Percentiles rank a stretch among this genome's conserved stretches.
These are phyloP conservation scores for Botryotinia calthae DNA, from an alignment of 2,329 filamentous ascomycete species.

Conservation along the genomic window DNA sequence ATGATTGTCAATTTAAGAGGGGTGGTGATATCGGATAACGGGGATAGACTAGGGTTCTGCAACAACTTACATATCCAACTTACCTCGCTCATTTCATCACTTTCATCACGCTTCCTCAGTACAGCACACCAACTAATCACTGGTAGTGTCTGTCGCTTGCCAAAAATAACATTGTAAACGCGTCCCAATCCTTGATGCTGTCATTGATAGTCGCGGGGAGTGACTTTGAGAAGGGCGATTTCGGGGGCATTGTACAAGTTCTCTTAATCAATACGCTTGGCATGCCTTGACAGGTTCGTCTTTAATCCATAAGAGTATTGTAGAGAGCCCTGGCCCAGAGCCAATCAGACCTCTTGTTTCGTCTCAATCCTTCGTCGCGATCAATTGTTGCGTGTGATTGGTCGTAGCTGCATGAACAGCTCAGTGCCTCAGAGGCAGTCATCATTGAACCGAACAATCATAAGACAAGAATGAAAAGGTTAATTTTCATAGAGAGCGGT, in stretches of 20 bases:
- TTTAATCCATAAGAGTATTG: not conserved
- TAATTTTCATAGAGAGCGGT: not conserved
- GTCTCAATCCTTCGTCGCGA: not conserved
- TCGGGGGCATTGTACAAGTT: not conserved
- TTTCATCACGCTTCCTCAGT: not conserved
- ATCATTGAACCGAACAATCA: not conserved
- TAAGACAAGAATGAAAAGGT: not conserved
- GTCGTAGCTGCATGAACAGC: constrained; percentile 12
- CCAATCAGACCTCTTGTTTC: constrained; percentile 6
- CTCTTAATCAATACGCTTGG: not conserved
- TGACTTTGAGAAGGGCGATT: not conserved
- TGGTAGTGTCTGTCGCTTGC: constrained; percentile 5
- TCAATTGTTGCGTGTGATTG: not conserved
- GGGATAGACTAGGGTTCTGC: not conserved
- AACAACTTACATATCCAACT: not conserved
- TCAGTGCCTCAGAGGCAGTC: not conserved
- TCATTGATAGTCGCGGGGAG: not conserved
- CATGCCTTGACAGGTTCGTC: not conserved
- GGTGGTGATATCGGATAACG: constrained; percentile 1
- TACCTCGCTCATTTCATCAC: not conserved
- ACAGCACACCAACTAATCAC: not conserved
- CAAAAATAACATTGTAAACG: not conserved
- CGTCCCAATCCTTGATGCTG: not conserved
- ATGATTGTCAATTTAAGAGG: not conserved
- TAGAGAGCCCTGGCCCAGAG: not conserved